phyloP scores from a whole-genome alignment of 169 alveolate species.

The Cryptosporidium andersoni region DNA sequence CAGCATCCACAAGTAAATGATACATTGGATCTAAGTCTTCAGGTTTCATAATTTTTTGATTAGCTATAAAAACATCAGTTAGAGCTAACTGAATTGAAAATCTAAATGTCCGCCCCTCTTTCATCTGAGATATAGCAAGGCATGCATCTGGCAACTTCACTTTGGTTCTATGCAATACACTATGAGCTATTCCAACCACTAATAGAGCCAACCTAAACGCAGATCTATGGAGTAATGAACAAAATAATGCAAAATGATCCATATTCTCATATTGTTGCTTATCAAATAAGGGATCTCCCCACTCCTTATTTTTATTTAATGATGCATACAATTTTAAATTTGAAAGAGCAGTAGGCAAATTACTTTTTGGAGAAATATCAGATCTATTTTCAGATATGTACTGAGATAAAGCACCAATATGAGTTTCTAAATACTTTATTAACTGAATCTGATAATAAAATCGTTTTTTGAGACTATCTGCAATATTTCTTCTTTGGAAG shows the following conservation, averaged over 20 bases:
- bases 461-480: slow-evolving; percentile 41
- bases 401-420: slow-evolving; percentile 45
- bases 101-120: not conserved
- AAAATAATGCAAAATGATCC: slow-evolving; percentile 55
- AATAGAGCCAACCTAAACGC: slow-evolving; percentile 64
- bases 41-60: slow-evolving; percentile 24
- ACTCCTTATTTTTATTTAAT: slow-evolving; percentile 14
- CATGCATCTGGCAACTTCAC: slow-evolving; percentile 60
- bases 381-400: slow-evolving; percentile 35
- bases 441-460: slow-evolving; percentile 54
- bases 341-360: slow-evolving; percentile 45
- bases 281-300: slow-evolving; percentile 32
- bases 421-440: slow-evolving; percentile 57
- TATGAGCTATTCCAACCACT: slow-evolving; percentile 58
- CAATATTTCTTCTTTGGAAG: slow-evolving; percentile 42
- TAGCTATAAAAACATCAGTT: slow-evolving; percentile 33
- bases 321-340: slow-evolving; percentile 17
- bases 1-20: slow-evolving; percentile 15
- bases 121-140: slow-evolving; percentile 54
- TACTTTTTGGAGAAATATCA: slow-evolving; percentile 33
- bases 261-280: slow-evolving; percentile 45
- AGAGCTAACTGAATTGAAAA: slow-evolving; percentile 43
- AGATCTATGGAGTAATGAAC: slow-evolving; percentile 49
- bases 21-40: slow-evolving; percentile 42
- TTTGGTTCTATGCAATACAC: slow-evolving; percentile 35